These are phyloP conservation scores for Didymosphaeria variabile DNA, from an alignment of 2,329 filamentous ascomycete genomes.

Conservation along the genomic window DNA sequence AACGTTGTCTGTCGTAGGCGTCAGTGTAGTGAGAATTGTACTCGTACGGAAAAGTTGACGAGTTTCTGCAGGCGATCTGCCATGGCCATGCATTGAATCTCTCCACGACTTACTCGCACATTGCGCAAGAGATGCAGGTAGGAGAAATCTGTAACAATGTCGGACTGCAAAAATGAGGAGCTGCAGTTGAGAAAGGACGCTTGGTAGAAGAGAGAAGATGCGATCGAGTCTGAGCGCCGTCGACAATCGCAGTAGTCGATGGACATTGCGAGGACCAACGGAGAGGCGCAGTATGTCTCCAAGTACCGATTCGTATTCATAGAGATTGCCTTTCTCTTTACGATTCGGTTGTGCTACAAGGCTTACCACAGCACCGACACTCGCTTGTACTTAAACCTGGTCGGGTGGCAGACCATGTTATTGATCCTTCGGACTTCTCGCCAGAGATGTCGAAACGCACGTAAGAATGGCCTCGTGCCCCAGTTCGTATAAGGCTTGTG, in stretches of 20 bases:
- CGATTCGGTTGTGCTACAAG: neutral
- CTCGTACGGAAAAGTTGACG: neutral
- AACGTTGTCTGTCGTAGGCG: constrained; percentile 26
- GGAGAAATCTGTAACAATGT: neutral
- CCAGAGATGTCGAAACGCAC: neutral
- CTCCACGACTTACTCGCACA: no score
- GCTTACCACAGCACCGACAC: neutral
- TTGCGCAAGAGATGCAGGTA: neutral
- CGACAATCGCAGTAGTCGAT: neutral
- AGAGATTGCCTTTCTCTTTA: constrained; percentile 11
- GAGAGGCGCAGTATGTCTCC: constrained; percentile 6
- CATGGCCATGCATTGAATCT: neutral
- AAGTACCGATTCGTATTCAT: neutral
- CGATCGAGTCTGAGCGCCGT: neutral
- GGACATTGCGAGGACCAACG: constrained; percentile 5
- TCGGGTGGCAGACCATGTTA: neutral
- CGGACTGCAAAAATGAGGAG: neutral
- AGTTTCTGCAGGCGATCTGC: neutral
- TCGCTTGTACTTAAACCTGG: constrained; percentile 4
- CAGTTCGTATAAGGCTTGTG: neutral
- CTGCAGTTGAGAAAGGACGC: neutral
- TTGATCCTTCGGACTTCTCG: constrained; percentile 7
- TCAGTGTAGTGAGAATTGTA: neutral
- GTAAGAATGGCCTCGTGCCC: neutral
- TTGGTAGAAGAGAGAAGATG: neutral